These are phyloP conservation scores for Diversispora epigaea DNA, from an alignment of 192 early-diverging fungal genomes.

Conservation along the genomic window DNA sequence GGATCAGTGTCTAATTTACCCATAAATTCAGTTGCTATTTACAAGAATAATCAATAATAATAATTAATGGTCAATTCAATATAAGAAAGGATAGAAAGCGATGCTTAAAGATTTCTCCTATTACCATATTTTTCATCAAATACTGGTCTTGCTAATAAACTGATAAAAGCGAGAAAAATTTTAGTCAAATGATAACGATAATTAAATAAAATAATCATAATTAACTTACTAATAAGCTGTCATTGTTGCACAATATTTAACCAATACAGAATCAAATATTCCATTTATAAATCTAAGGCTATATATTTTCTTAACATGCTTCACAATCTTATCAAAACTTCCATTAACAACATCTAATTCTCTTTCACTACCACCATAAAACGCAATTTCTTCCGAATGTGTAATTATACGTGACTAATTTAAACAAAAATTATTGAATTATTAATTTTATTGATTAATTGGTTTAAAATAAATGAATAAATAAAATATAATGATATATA, in stretches of 20 bases:
- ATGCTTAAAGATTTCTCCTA: conserved; percentile 14
- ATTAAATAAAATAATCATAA: background rate
- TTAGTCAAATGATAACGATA: too few relatives aligned
- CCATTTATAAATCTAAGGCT: conserved; percentile 61
- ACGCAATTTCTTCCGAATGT: conserved; percentile 81
- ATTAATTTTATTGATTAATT: background rate
- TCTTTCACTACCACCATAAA: conserved; percentile 67
- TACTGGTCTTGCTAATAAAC: conserved; percentile 59
- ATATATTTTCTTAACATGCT: conserved; percentile 59
- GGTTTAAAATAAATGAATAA: background rate
- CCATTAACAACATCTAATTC: conserved; percentile 68
- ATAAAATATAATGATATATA: background rate
- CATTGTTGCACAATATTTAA: conserved; percentile 68
- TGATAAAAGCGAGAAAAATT: conserved; percentile 36
- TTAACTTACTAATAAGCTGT: conserved; percentile 61
- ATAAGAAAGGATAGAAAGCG: background rate
- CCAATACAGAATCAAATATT: conserved; percentile 63
- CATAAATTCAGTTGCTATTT: conserved; percentile 56
- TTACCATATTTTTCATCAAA: conserved; percentile 61
- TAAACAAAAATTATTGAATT: background rate
- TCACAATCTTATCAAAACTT: conserved; percentile 59
- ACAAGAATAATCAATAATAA: background rate
- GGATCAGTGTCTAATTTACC: conserved; percentile 50
- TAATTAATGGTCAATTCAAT: background rate
- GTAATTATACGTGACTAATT: conserved; percentile 71